Conservation (phyloP, 345 rosid species). For the Sisymbrium altissimum region DNA sequence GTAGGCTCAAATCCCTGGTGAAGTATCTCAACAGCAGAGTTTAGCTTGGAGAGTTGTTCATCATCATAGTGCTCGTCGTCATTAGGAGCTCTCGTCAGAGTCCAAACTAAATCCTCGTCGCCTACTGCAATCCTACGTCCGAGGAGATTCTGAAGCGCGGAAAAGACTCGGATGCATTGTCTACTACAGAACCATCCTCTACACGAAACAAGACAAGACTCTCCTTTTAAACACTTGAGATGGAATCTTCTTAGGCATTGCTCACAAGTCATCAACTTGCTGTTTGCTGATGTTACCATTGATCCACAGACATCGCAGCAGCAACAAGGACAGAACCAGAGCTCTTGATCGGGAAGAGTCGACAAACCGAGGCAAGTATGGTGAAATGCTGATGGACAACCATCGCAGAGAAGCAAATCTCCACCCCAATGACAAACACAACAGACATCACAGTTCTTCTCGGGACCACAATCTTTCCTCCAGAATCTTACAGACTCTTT, state of each 20-base stretch:
- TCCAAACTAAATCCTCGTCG: conserved; percentile 55
- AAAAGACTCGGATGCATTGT: conserved; percentile 35
- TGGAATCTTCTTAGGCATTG: conserved; percentile 63
- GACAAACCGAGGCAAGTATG: conserved; percentile 46
- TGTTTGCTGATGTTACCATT: not conserved
- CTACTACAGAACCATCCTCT: conserved; percentile 55
- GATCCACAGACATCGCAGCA: conserved; percentile 52
- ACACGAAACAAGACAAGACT: not conserved
- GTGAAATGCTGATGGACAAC: conserved; percentile 52
- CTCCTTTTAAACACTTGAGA: conserved; percentile 36
- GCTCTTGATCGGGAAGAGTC: conserved; percentile 50
- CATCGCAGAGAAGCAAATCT: conserved; percentile 50
- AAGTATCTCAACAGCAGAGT: conserved; percentile 52
- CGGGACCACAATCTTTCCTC: not conserved
- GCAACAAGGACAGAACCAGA: conserved; percentile 81
- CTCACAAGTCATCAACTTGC: conserved; percentile 36
- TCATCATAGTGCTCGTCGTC: conserved; percentile 22
- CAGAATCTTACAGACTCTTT: not conserved
- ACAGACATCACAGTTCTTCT: conserved; percentile 27
- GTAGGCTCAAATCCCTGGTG: conserved; percentile 73
- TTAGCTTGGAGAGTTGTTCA: conserved; percentile 44
- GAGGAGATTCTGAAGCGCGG: conserved; percentile 43
- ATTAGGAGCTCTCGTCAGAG: conserved; percentile 41
- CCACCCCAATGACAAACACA: conserved; percentile 50
- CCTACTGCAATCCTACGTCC: conserved; percentile 48